Base-by-base conservation (phyloP, 1,139 yeast genomes). In the Taiozyma sp. region DNA sequence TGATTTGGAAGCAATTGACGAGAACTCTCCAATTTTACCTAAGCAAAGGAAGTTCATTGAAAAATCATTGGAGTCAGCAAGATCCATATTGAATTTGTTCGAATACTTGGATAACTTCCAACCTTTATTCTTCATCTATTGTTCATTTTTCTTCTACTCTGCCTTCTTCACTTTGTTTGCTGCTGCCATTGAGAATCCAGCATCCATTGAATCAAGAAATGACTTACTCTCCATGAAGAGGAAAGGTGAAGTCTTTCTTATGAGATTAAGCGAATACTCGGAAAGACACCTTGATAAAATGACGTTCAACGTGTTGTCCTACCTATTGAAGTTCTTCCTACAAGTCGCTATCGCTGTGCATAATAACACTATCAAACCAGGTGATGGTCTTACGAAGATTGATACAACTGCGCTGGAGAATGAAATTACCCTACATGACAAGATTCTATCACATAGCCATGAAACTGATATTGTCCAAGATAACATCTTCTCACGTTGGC, bases 151-250 rank as follows among this genome's bases (percentile, higher is more conserved):
- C 8, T 61, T 57, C 45, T 55, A 53, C 26, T 56, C 62, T 16
- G 56, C 63, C 2, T 60, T 58, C 49, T 59, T 57, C 48, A 51
- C 62, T 3, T 30, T 61, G 35, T 55, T 61, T 46, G 54, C 60
- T 9, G 57, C 59, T 11, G 44, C 53, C 4, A 37, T 59, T 10
- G 64, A 60, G 37, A 52, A 53, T 42, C 62, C 63, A 9, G 46
- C 34, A 3, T 45, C 56, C 2, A 39, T 43, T 16, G 28, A 44
- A 10, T 44, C 54, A 10, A 55, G 44, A 28, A 43, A 45, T 19
- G 63, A 60, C 41, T 34, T 61, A 9, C 44, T 47, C 2, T 43
- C 59, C 13, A 41, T 58, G 3, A 30, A 45, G n/a, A 40, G 35
- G 3, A 49, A 51, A 5, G 37, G 52, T 10, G 29, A 49, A 1